phyloP scores from a whole-genome alignment of 164 flowering plant genomes.

The Aristolochia californica region DNA sequence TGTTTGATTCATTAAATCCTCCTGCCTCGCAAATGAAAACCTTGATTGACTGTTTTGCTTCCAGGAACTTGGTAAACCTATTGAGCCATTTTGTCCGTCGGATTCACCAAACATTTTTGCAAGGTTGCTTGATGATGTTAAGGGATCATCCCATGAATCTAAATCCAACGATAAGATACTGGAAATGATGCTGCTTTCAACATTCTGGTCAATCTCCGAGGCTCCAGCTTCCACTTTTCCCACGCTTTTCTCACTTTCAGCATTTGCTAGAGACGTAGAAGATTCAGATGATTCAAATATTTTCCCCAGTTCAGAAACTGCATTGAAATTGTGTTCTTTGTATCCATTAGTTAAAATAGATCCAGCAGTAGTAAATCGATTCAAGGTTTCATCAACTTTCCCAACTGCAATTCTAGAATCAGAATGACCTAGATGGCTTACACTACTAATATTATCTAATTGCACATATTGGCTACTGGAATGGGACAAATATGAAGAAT shows the following conservation, averaged over 20 bases:
- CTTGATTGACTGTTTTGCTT: constrained; percentile 32
- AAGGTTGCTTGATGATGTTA: constrained; percentile 22
- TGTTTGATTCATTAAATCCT: constrained; percentile 19
- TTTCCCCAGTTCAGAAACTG: constrained; percentile 4
- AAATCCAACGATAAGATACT: constrained; percentile 44
- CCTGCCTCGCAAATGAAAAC: constrained; percentile 46
- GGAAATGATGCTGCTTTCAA: constrained; percentile 47
- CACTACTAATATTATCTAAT: constrained; percentile 8
- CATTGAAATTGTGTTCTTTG: no score
- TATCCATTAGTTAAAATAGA: no score
- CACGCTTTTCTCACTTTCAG: constrained; percentile 16
- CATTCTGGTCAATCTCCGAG: constrained; percentile 9
- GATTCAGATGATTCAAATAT: not conserved
- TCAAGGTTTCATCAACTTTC: no score
- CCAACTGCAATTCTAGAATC: no score
- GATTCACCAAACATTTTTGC: constrained; percentile 24
- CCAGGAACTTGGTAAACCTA: constrained; percentile 17
- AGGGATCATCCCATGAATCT: constrained; percentile 36
- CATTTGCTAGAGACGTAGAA: constrained; percentile 16
- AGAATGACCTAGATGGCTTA: constrained; percentile 6
- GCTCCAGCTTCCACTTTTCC: constrained; percentile 13
- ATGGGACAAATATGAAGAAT: constrained; percentile 8
- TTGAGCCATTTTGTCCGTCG: constrained; percentile 17
- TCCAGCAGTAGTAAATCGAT: no score
- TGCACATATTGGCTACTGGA: constrained; percentile 13